Evolutionary conservation across 2,329 filamentous ascomycete genomes (phyloP), one percentile per base, ranked within the genome.

Genomic region (Anthostomella pinea): DNA sequence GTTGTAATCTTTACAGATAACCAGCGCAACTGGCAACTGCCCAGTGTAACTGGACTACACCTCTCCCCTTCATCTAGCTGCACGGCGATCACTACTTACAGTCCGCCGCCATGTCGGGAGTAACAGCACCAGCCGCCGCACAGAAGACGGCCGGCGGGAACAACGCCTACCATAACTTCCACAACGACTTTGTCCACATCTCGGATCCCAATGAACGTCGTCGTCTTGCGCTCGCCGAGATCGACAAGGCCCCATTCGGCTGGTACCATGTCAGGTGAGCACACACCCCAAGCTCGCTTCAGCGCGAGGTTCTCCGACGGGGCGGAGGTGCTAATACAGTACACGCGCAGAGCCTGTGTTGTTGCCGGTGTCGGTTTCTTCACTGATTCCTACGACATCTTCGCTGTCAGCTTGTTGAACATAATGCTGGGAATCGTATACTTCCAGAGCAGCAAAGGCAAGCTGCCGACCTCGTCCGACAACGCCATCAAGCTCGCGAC

Each of bases 341-440:
- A n/a, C 17, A 33, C 22, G 5, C 10, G n/a, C 13, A 59, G 86
- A 25, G 83, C 86, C 39, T 77, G 86, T 35, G 66, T 86, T 7
- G 86, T 91, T 16, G 86, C 86, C 19, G 87, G 87, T 53, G 83
- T 91, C 44, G 87, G 87, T 51, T 93, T 94, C 77, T 93, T 93
- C 65, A 91, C 87, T 11, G 87, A 91, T 58, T 85, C 85, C 24
- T 91, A 90, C 64, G 82, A 85, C 57, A 87, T 89, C 67, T 93
- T 93, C 62, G 81, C 83, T 56, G 83, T 85, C 51, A 83, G 81
- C 46, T 69, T 88, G 56, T 69, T 84, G 46, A 86, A 83, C 18
- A 73, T 77, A 45, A 88, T 90, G 83, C 61, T 90, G 33, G 87
- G 86, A 26, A 79, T 90, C 31, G 85, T 89, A 48, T 91, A 85